Percentiles rank a stretch among this genome's conserved stretches.
Evolutionary conservation across 176 grass and related monocot species (phyloP).

Genomic region (Miscanthus lutarioriparius): DNA sequence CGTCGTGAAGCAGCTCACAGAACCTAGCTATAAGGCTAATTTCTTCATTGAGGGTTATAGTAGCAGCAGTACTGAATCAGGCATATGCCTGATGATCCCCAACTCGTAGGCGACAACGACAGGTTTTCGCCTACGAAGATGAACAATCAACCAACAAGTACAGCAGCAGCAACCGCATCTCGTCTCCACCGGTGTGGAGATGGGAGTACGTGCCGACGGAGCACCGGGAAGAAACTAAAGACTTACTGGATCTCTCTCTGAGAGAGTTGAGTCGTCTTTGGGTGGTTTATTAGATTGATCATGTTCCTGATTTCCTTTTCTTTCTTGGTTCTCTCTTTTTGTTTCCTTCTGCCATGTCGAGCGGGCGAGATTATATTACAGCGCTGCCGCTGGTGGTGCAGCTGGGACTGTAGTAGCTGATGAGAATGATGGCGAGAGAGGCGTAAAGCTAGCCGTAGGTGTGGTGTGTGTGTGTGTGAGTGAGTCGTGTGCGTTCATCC

Average conservation of each 20-base stretch:
- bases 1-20: background rate
- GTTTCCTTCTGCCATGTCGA: background rate
- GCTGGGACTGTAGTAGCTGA: background rate
- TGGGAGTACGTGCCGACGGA: background rate
- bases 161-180: background rate
- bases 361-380: background rate
- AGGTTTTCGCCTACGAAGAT: background rate
- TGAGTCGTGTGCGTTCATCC: background rate
- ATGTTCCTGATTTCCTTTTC: slow-evolving; percentile 41
- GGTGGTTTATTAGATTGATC: slow-evolving; percentile 7
- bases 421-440: slow-evolving; percentile 17
- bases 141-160: background rate
- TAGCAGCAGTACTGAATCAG: slow-evolving; percentile 18
- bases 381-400: background rate
- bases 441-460: slow-evolving; percentile 22
- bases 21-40: slow-evolving; percentile 33
- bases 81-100: background rate
- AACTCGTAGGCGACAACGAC: background rate
- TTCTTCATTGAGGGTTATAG: slow-evolving; percentile 34
- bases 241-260: background rate
- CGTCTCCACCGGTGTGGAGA: background rate
- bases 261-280: background rate
- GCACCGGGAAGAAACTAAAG: background rate
- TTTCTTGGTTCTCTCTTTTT: slow-evolving; percentile 43
- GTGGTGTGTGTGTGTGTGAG: background rate